Evolutionary conservation across 768 basidiomycete genomes (phyloP).

Genomic region (Lentinula sp.): DNA sequence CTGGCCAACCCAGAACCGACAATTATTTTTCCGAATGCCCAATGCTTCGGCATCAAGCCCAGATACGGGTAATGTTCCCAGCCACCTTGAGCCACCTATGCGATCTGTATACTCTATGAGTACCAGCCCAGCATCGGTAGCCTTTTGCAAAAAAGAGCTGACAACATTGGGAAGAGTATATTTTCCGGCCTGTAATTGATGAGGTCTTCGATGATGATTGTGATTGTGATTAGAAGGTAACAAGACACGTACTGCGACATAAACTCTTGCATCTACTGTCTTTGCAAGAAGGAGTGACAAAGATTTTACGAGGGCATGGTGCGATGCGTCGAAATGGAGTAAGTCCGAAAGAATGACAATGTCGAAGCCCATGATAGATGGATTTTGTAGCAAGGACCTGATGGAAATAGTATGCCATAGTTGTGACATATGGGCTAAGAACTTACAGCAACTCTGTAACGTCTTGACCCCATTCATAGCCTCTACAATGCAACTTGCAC

Average conservation of each 20-base stretch:
- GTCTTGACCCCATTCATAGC: conserved; percentile 65
- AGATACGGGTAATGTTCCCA: conserved; percentile 38
- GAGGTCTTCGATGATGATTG: background rate
- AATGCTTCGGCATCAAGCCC: conserved; percentile 43
- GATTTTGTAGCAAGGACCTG: background rate
- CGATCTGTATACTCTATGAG: conserved; percentile 35
- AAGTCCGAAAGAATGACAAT: conserved; percentile 66
- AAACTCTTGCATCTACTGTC: conserved; percentile 33
- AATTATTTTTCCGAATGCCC: conserved; percentile 47
- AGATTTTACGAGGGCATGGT: conserved; percentile 49
- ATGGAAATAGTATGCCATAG: conserved; percentile 11
- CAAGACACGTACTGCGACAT: conserved; percentile 41
- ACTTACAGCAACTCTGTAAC: conserved; percentile 41
- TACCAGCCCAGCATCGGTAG: conserved; percentile 30
- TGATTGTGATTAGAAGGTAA: background rate
- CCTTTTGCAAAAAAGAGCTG: conserved; percentile 42
- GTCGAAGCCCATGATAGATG: conserved; percentile 35
- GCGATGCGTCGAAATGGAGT: conserved; percentile 61
- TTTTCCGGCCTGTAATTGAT: conserved; percentile 39
- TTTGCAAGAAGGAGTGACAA: conserved; percentile 41
- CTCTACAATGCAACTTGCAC: conserved; percentile 38
- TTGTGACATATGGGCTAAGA: background rate
- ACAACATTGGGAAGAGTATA: conserved; percentile 53
- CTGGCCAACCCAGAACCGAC: conserved; percentile 58
- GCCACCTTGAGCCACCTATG: conserved; percentile 30